Conservation (phyloP, 2,329 filamentous ascomycete species). For the Trichoderma sp. region DNA sequence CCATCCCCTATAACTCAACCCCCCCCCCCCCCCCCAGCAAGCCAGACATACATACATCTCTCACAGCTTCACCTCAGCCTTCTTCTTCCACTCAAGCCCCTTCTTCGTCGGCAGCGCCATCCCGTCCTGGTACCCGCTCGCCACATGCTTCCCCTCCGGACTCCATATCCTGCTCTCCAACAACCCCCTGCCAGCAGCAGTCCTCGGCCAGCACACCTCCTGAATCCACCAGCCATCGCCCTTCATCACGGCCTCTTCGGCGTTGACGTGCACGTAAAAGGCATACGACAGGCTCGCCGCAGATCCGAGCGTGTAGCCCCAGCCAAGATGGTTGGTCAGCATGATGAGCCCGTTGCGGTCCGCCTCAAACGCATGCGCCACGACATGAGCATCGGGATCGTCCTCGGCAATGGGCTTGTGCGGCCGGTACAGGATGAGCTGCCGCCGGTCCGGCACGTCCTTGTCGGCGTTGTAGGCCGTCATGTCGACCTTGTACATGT, state of each 20-base stretch:
- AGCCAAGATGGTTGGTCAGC: slow-evolving; percentile 51
- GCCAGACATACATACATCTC: background rate
- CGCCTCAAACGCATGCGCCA: slow-evolving; percentile 53
- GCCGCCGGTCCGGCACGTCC: slow-evolving; percentile 47
- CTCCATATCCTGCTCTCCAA: slow-evolving; percentile 57
- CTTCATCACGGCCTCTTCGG: slow-evolving; percentile 50
- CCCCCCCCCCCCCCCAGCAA: background rate
- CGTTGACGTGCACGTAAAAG: slow-evolving; percentile 55
- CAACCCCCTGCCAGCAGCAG: slow-evolving; percentile 49
- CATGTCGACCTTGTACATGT: slow-evolving; percentile 60
- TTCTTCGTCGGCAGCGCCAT: slow-evolving; percentile 39
- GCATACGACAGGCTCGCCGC: slow-evolving; percentile 53
- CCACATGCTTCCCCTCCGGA: slow-evolving; percentile 53
- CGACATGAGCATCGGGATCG: slow-evolving; percentile 48
- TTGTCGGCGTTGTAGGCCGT: slow-evolving; percentile 45
- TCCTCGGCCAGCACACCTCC: slow-evolving; percentile 52
- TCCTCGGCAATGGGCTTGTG: slow-evolving; percentile 45
- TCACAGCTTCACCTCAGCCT: slow-evolving; percentile 33
- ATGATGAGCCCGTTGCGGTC: slow-evolving; percentile 59
- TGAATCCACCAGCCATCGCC: slow-evolving; percentile 56
- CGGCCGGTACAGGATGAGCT: slow-evolving; percentile 54
- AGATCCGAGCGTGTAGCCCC: slow-evolving; percentile 45
- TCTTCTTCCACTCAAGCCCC: slow-evolving; percentile 26
- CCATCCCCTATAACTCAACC: background rate
- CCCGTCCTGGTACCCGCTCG: slow-evolving; percentile 58